Evolutionary conservation across 2,329 filamentous ascomycete species (phyloP).

Genomic region (Xylariales sp.): DNA sequence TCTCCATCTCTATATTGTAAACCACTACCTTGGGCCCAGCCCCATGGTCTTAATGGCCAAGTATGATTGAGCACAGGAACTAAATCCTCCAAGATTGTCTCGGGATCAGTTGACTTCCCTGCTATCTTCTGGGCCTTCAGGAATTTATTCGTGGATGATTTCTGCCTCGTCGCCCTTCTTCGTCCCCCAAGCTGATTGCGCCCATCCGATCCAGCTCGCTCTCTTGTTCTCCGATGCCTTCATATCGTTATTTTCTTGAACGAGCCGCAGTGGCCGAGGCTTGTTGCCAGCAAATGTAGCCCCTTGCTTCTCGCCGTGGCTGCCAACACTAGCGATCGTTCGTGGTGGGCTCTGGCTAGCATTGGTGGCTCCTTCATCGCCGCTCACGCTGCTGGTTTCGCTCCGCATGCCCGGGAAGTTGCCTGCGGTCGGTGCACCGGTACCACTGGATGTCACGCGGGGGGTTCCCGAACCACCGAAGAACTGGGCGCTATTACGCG

Average conservation of each 20-base stretch:
- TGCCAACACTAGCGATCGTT: slow-evolving; percentile 20
- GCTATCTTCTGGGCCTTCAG: too few relatives aligned
- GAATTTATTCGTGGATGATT: slow-evolving; percentile 18
- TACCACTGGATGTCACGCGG: slow-evolving; percentile 37
- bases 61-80: too few relatives aligned
- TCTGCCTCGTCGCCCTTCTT: slow-evolving; percentile 39
- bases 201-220: slow-evolving; percentile 63
- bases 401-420: slow-evolving; percentile 72
- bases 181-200: slow-evolving; percentile 31
- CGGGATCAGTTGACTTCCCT: too few relatives aligned
- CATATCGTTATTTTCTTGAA: slow-evolving; percentile 66
- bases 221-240: slow-evolving; percentile 50
- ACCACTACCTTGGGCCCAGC: too few relatives aligned
- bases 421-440: slow-evolving; percentile 44
- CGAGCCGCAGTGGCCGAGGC: slow-evolving; percentile 78
- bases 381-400: slow-evolving; percentile 61
- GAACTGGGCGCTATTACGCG: slow-evolving; percentile 60
- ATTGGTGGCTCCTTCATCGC: slow-evolving; percentile 55
- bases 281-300: slow-evolving; percentile 65
- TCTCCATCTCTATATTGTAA: too few relatives aligned
- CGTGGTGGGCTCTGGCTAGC: slow-evolving; percentile 49
- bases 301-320: slow-evolving; percentile 44
- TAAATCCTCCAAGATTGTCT: too few relatives aligned
- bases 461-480: slow-evolving; percentile 36
- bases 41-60: too few relatives aligned